Evolutionary conservation across 768 basidiomycete genomes (phyloP), one percentile per base, ranked within the genome.

Genomic region (Phaffia tasmanica): DNA sequence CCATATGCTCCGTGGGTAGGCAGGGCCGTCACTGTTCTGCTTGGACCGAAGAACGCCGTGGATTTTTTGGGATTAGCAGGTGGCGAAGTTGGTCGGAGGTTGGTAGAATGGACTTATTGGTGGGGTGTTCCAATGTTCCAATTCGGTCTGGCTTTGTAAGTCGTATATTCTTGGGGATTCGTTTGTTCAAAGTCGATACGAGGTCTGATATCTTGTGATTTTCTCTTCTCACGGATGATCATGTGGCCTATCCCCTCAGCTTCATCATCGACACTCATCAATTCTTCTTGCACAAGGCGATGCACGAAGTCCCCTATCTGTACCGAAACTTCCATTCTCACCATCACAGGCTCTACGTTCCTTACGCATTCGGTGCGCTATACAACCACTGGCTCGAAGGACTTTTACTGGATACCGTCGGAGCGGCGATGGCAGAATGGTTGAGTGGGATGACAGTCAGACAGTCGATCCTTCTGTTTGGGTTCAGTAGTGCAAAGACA

Each of bases 311-410:
- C 80, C 87, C 85, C 71, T 97, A 83, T 77, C 81, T 98, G 42
- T 99, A 94, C 79, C 87, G 84, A 70, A 84, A 88, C 62, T 81
- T 97, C 70, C 95, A 99, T 76, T 90, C 89, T 0, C 85, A 86
- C 77, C 95, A 99, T 76, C 95, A 99, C 75, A 82, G 91, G 11
- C 84, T 99, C 9, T 94, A 98, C 75, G 91, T 94, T 8, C 93
- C 95, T 0, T 98, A 95, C 74, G 90, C 95, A 0, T 99, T 87
- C 72, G 95, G 95, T 21, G 87, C 95, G 23, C 80, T 98, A 5
- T 99, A 99, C 81, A 99, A 98, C 76, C 94, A 98, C 75, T 93
- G 93, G 0, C 72, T 98, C 47, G 95, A 99, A 74, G 95, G 93
- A 1, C 86, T 99, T 74, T 46, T 69, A n/a, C 81, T 99, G 70